Base-by-base conservation (phyloP, 345 rosid species). In the Linum tenue region DNA sequence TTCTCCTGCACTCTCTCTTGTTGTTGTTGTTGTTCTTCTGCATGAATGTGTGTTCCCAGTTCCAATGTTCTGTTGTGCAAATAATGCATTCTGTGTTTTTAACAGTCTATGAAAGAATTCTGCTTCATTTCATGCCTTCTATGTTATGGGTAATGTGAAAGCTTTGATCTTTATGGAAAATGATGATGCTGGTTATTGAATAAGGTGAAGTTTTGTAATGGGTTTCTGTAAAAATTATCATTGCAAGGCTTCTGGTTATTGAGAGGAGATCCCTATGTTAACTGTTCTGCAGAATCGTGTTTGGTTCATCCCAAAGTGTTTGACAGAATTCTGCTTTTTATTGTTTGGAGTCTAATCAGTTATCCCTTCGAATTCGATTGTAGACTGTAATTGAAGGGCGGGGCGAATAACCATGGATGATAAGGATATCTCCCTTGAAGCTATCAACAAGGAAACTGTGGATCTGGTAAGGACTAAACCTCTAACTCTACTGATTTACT, bases 401-500 rank as follows among this genome's bases (percentile, higher is more conserved):
- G 59, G 70, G 69, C 70, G 60, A 65, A 40, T 62, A 4, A 40
- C 72, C 51, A 84, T 83, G 91, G 80, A 83, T 37, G 75, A 77
- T 48, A 78, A 77, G 61, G 66, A 81, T 42, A 67, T 65, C 15
- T 77, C 91, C 51, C 82, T 88, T 59, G 84, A 85, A 77, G 97
- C 90, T 67, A 80, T 91, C 42, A 86, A 67, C 79, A 83, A 82
- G 56, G 98, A 86, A 80, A 83, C 80, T 69, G 74, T 89, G 80
- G 96, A 91, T 76, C 75, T 89, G 77, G 98, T 86, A 70, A 12
- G 58, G 44, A 5, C 10, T 22, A 22, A 22, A 22, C 31, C 31
- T 22, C 2, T 51, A 51, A 48, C n/a, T 51, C 2, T 16, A 51
- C 56, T 16, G 9, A 48, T 48, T 48, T 6, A 22, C 31, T 22